Evolutionary conservation across 768 basidiomycete species (phyloP).

Genomic region (Multifurca ochricompacta): DNA sequence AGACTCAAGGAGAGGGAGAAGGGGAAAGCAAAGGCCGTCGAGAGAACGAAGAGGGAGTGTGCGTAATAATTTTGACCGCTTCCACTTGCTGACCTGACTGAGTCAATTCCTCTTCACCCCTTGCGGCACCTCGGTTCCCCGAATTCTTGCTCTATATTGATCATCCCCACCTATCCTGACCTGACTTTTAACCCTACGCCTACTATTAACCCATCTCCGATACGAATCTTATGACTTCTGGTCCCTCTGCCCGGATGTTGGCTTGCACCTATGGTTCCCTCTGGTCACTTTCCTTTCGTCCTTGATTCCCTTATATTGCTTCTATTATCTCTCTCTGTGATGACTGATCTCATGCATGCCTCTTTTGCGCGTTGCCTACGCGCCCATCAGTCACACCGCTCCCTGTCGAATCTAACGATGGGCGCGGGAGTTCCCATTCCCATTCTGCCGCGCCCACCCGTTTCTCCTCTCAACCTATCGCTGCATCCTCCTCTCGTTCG

Average conservation of each 20-base stretch:
- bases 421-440: constrained; percentile 14
- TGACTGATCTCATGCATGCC: too few species aligned
- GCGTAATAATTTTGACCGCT: constrained; percentile 34
- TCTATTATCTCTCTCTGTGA: not conserved
- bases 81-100: constrained; percentile 5
- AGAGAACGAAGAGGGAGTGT: constrained; percentile 71
- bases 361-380: too few species aligned
- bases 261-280: not conserved
- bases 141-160: not conserved
- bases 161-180: not conserved
- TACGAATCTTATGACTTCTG: not conserved
- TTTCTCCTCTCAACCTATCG: constrained; percentile 33
- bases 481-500: constrained; percentile 40
- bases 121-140: constrained; percentile 7
- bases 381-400: constrained; percentile 37
- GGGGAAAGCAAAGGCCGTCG: constrained; percentile 63
- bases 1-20: constrained; percentile 68
- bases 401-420: constrained; percentile 35
- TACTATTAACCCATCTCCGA: not conserved
- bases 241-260: not conserved
- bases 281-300: not conserved
- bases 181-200: not conserved
- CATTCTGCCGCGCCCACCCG: constrained; percentile 41
- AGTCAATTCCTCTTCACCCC: constrained; percentile 16
- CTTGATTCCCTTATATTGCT: not conserved